These are phyloP conservation scores for Saraca asoca DNA, from an alignment of 331 rosid genomes.

Conservation along the genomic window DNA sequence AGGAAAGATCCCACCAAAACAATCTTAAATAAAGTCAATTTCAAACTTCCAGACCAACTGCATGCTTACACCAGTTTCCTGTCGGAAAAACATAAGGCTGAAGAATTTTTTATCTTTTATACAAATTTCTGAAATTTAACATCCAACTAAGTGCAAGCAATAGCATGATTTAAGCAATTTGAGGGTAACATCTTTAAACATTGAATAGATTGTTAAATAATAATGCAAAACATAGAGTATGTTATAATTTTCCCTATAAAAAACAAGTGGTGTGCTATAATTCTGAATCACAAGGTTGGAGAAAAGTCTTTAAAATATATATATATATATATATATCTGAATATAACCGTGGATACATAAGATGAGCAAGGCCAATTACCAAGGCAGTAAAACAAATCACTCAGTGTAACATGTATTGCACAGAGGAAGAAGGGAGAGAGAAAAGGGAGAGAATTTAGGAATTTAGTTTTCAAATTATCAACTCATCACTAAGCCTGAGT, in stretches of 20 bases:
- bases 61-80: not conserved
- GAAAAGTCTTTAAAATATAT: slow-evolving; percentile 14
- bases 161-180: slow-evolving; percentile 20
- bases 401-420: not conserved
- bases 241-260: no score
- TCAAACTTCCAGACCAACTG: slow-evolving; percentile 10
- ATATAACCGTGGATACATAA: slow-evolving; percentile 7
- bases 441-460: slow-evolving; percentile 1
- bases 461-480: slow-evolving; percentile 1
- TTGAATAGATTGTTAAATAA: not conserved
- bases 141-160: slow-evolving; percentile 2
- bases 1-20: slow-evolving; percentile 15
- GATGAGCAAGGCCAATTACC: not conserved
- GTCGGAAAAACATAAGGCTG: not conserved
- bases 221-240: not conserved
- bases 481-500: slow-evolving; percentile 21
- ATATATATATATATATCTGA: no score
- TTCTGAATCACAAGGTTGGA: not conserved
- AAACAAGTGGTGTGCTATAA: slow-evolving; percentile 3
- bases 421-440: not conserved
- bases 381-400: not conserved
- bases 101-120: not conserved
- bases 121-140: slow-evolving; percentile 20
- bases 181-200: not conserved
- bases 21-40: slow-evolving; percentile 3